phyloP scores from a whole-genome alignment of 371 early-diverging fungal genomes.

The Circinella minor region DNA sequence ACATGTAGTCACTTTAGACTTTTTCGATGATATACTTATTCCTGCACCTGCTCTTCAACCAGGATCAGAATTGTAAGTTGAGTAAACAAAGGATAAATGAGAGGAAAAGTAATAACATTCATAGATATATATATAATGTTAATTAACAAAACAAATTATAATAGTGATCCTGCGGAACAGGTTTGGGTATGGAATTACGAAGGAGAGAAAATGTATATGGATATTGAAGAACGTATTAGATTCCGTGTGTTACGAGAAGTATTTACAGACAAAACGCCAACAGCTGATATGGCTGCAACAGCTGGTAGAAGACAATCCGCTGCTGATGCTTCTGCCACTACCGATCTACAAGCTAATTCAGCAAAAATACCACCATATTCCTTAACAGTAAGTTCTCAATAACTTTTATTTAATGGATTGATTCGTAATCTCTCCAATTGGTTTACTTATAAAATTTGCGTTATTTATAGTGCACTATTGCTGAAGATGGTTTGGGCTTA shows the following conservation, averaged over 20 bases:
- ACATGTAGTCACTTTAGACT: conserved; percentile 76
- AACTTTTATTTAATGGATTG: too few species aligned
- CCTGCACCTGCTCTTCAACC: conserved; percentile 69
- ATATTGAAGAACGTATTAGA: conserved; percentile 79
- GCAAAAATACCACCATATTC: conserved; percentile 66
- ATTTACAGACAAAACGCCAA: conserved; percentile 84
- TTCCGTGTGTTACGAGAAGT: conserved; percentile 77
- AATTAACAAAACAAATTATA: neutral
- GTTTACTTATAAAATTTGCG: neutral
- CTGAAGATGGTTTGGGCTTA: conserved; percentile 77
- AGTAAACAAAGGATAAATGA: neutral
- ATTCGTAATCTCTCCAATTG: neutral
- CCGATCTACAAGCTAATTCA: conserved; percentile 60
- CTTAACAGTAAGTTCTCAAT: conserved; percentile 47
- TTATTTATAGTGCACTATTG: conserved; percentile 61
- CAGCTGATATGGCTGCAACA: conserved; percentile 36
- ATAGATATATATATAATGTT: too few species aligned
- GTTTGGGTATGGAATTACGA: conserved; percentile 92
- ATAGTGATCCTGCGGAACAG: conserved; percentile 71
- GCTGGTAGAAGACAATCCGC: conserved; percentile 44
- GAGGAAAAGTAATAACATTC: neutral
- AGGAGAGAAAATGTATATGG: conserved; percentile 84
- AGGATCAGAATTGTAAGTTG: conserved; percentile 65
- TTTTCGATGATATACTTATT: conserved; percentile 92
- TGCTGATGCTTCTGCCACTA: conserved; percentile 48